Evolutionary conservation across 345 rosid species (phyloP).

Genomic region (Eucalyptus sp.): DNA sequence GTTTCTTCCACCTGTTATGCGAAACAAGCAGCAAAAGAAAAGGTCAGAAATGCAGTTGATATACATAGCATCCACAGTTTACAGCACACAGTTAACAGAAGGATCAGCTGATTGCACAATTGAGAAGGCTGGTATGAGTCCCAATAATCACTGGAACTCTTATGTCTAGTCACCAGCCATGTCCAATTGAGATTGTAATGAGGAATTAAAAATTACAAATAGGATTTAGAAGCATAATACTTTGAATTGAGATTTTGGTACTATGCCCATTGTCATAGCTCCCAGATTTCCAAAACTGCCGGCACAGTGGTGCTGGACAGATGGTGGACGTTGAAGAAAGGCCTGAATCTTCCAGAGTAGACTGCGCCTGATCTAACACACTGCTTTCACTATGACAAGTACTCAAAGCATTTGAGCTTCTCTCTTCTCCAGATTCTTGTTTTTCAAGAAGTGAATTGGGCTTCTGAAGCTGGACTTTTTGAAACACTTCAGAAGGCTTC

Average conservation of each 20-base stretch:
- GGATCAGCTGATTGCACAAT: not conserved
- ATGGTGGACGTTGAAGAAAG: slow-evolving; percentile 41
- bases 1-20: slow-evolving; percentile 46
- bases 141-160: not conserved
- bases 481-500: not conserved
- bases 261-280: slow-evolving; percentile 34
- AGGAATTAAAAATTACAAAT: not conserved
- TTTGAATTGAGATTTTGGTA: slow-evolving; percentile 41
- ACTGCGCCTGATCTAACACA: slow-evolving; percentile 57
- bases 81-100: not conserved
- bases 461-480: not conserved
- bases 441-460: slow-evolving; percentile 4
- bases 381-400: slow-evolving; percentile 45
- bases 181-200: not conserved
- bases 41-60: not conserved
- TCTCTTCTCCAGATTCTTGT: slow-evolving; percentile 49
- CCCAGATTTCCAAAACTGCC: slow-evolving; percentile 98
- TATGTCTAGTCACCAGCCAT: not conserved
- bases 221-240: slow-evolving; percentile 23
- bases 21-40: not conserved
- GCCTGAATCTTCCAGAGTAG: slow-evolving; percentile 57
- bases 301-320: slow-evolving; percentile 67
- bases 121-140: not conserved
- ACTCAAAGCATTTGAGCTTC: slow-evolving; percentile 34
- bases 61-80: not conserved